phyloP scores from a whole-genome alignment of 371 early-diverging fungal species.

The Mucor sp. region DNA sequence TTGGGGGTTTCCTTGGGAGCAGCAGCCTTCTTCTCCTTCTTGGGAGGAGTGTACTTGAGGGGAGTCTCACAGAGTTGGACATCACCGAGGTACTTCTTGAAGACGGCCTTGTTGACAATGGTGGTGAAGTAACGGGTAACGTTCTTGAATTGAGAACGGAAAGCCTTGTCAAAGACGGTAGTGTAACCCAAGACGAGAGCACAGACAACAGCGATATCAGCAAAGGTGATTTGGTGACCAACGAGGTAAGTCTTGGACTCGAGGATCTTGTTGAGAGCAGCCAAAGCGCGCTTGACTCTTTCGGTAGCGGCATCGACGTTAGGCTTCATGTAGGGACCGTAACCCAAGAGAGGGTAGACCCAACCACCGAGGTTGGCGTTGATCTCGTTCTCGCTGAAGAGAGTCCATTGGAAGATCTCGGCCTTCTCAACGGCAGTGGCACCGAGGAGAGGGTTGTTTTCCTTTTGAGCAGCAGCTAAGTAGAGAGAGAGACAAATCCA shows the following conservation, averaged over 20 bases:
- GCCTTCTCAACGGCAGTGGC: constrained; percentile 70
- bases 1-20: constrained; percentile 58
- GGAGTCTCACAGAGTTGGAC: constrained; percentile 43
- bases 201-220: constrained; percentile 68
- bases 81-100: constrained; percentile 78
- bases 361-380: constrained; percentile 43
- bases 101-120: constrained; percentile 72
- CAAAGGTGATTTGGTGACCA: constrained; percentile 76
- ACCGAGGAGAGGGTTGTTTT: constrained; percentile 66
- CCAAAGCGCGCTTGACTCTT: constrained; percentile 55
- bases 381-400: constrained; percentile 70
- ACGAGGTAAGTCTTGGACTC: constrained; percentile 76
- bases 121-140: constrained; percentile 89
- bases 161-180: constrained; percentile 49
- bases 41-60: constrained; percentile 40
- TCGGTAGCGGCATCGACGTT: constrained; percentile 58
- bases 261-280: constrained; percentile 64
- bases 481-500: constrained; percentile 20
- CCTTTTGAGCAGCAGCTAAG: constrained; percentile 66
- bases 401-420: constrained; percentile 77
- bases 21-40: constrained; percentile 65
- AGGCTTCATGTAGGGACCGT: constrained; percentile 59
- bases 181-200: constrained; percentile 55
- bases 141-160: constrained; percentile 81
- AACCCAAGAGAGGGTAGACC: constrained; percentile 62